Conservation (phyloP, 2,329 filamentous ascomycete species). For the Talaromyces atroroseus region DNA sequence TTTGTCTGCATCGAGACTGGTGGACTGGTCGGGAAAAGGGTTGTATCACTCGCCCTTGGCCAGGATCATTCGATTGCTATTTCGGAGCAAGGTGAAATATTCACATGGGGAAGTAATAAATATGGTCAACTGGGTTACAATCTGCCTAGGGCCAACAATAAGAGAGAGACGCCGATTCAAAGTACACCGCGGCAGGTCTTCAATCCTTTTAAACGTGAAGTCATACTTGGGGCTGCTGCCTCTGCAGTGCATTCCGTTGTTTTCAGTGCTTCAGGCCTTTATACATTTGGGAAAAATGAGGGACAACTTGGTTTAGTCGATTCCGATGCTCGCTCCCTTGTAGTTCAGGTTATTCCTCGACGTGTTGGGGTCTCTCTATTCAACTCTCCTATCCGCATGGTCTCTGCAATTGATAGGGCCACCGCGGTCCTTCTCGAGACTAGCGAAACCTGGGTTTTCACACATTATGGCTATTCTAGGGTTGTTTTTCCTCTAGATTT, state of each 20-base stretch:
- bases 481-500: constrained; percentile 75
- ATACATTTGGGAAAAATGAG: constrained; percentile 91
- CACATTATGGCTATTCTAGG: constrained; percentile 92
- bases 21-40: constrained; percentile 64
- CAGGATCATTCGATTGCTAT: constrained; percentile 88
- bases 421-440: constrained; percentile 82
- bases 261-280: constrained; percentile 73
- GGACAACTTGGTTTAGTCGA: constrained; percentile 93
- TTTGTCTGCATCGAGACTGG: constrained; percentile 78
- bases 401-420: constrained; percentile 84
- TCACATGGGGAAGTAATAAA: constrained; percentile 88
- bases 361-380: constrained; percentile 85
- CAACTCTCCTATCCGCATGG: constrained; percentile 64
- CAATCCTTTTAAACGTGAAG: constrained; percentile 81
- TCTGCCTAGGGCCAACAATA: constrained; percentile 57
- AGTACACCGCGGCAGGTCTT: constrained; percentile 81
- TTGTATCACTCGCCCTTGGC: constrained; percentile 74
- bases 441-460: constrained; percentile 86
- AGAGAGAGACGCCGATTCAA: constrained; percentile 80
- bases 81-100: constrained; percentile 80
- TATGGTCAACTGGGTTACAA: constrained; percentile 81
- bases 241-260: constrained; percentile 89
- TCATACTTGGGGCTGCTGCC: constrained; percentile 74
- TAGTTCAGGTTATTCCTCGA: constrained; percentile 73
- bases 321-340: constrained; percentile 85